Evolutionary conservation across 1,284 basidiomycete species (phyloP).

Genomic region (Cutaneotrichosporon dermatis): DNA sequence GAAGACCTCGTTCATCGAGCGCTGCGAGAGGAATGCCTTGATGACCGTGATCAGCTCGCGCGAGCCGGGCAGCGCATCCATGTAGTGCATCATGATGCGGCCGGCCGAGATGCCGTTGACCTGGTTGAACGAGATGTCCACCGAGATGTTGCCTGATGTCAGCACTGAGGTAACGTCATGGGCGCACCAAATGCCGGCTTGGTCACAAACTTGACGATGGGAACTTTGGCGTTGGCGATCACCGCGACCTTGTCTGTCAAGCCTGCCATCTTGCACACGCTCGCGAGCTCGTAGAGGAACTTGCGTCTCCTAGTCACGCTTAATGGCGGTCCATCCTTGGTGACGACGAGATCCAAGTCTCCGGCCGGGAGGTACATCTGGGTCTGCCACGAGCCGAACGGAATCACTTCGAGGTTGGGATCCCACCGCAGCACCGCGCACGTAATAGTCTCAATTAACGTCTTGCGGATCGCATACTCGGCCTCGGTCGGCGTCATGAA

Average conservation of each 20-base stretch:
- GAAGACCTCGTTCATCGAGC: constrained; percentile 95
- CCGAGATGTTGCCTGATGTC: constrained; percentile 65
- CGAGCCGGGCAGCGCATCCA: constrained; percentile 68
- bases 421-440: constrained; percentile 63
- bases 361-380: constrained; percentile 90
- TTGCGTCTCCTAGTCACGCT: constrained; percentile 41
- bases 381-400: constrained; percentile 92
- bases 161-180: background rate
- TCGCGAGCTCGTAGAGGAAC: constrained; percentile 49
- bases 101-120: constrained; percentile 76
- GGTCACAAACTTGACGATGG: constrained; percentile 89
- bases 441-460: constrained; percentile 71
- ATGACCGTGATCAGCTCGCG: constrained; percentile 60
- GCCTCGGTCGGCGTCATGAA: constrained; percentile 82
- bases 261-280: constrained; percentile 51
- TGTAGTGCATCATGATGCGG: constrained; percentile 73
- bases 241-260: constrained; percentile 63
- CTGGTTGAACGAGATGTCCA: constrained; percentile 89
- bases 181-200: constrained; percentile 52
- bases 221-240: constrained; percentile 84
- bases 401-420: constrained; percentile 73
- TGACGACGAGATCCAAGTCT: constrained; percentile 58
- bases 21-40: constrained; percentile 83
- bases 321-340: constrained; percentile 39
- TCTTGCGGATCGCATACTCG: constrained; percentile 77